Evolutionary conservation across 768 basidiomycete species (phyloP).

Genomic region (Saitozyma podzolica): DNA sequence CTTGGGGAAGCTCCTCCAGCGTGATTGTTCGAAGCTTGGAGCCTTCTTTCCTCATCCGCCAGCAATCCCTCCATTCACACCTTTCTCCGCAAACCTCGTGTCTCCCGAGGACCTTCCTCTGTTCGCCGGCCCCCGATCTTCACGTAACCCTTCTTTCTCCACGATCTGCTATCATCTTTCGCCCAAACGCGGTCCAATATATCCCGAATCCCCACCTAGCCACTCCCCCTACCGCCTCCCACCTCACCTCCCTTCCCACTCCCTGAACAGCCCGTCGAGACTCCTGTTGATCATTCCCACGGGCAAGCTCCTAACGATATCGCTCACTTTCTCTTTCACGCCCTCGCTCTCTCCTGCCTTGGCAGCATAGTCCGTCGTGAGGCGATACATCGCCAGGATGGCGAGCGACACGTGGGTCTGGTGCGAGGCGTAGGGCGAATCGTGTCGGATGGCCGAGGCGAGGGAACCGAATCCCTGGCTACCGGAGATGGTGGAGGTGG

Average conservation of each 20-base stretch:
- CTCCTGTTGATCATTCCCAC: slow-evolving; percentile 84
- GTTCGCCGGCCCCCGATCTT: too few species aligned
- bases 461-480: slow-evolving; percentile 51
- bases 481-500: slow-evolving; percentile 55
- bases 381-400: slow-evolving; percentile 83
- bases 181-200: too few species aligned
- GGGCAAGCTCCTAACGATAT: slow-evolving; percentile 87
- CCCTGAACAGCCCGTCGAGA: slow-evolving; percentile 91
- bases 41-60: too few species aligned
- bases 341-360: slow-evolving; percentile 57
- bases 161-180: too few species aligned
- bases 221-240: not conserved
- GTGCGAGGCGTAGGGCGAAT: slow-evolving; percentile 76
- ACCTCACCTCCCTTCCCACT: slow-evolving; percentile 51
- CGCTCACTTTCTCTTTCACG: slow-evolving; percentile 69
- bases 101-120: too few species aligned
- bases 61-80: too few species aligned
- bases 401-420: slow-evolving; percentile 95
- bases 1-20: too few species aligned
- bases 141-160: too few species aligned
- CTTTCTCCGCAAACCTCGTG: too few species aligned
- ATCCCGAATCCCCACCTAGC: too few species aligned
- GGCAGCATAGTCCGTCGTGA: slow-evolving; percentile 77
- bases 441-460: slow-evolving; percentile 59
- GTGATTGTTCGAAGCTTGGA: too few species aligned